phyloP scores from a whole-genome alignment of 495 filamentous ascomycete genomes.

The Penicillium robsamsonii region DNA sequence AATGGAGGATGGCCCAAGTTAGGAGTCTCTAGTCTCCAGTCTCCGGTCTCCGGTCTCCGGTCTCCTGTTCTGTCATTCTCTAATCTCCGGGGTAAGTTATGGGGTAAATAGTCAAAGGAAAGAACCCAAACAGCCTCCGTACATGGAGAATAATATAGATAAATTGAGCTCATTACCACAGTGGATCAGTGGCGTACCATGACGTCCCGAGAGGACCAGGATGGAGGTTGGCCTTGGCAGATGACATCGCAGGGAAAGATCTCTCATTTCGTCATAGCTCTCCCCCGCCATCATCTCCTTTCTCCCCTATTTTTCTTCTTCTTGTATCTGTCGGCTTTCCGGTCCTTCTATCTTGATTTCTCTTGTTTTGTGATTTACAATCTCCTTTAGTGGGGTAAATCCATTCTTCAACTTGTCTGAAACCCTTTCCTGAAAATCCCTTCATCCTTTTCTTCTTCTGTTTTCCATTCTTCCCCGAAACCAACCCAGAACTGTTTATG shows the following conservation, averaged over 20 bases:
- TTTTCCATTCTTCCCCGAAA: constrained; percentile 1
- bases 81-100: no score
- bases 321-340: constrained; percentile 6
- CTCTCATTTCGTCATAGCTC: constrained; percentile 27
- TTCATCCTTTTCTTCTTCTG: constrained; percentile 22
- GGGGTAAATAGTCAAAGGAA: neutral
- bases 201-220: constrained; percentile 12
- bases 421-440: constrained; percentile 34
- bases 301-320: constrained; percentile 71
- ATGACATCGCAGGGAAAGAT: constrained; percentile 30
- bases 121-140: neutral
- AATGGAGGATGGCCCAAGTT: neutral
- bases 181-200: constrained; percentile 21
- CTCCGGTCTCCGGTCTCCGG: neutral
- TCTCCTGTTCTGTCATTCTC: neutral
- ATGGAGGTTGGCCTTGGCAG: constrained; percentile 9
- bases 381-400: neutral
- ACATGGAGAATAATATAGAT: neutral
- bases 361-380: neutral
- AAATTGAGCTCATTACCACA: neutral
- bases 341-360: neutral
- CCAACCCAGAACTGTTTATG: constrained; percentile 14
- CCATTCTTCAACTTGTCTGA: neutral
- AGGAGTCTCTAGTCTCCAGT: neutral
- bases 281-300: constrained; percentile 73